Conservation (phyloP, 768 basidiomycete species). For the Suillus occidentalis region DNA sequence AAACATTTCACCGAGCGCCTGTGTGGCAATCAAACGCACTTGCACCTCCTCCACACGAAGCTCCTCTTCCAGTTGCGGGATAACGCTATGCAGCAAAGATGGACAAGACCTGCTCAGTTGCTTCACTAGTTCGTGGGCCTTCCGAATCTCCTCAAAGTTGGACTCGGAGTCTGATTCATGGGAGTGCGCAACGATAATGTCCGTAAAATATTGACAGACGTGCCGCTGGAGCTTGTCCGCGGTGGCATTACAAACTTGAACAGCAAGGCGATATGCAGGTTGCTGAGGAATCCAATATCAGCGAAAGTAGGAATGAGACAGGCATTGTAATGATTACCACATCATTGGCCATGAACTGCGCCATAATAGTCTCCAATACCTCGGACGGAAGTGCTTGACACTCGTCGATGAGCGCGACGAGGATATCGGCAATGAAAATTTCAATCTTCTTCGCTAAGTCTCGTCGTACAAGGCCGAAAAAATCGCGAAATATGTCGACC, state of each 20-base stretch:
- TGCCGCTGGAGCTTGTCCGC: constrained; percentile 87
- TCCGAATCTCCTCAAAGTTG: constrained; percentile 65
- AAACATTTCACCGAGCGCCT: constrained; percentile 89
- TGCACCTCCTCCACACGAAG: constrained; percentile 72
- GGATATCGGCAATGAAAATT: constrained; percentile 83
- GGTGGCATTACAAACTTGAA: constrained; percentile 80
- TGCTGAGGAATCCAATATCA: constrained; percentile 43
- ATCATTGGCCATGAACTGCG: constrained; percentile 82
- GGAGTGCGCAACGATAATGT: constrained; percentile 69
- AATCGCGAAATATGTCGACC: constrained; percentile 76
- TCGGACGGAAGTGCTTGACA: constrained; percentile 71
- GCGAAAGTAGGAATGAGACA: not conserved
- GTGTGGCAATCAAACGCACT: constrained; percentile 78
- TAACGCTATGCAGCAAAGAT: constrained; percentile 79
- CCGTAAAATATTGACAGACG: constrained; percentile 91
- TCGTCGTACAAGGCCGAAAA: constrained; percentile 79
- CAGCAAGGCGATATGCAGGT: constrained; percentile 78
- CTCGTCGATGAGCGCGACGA: constrained; percentile 89
- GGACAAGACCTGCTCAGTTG: constrained; percentile 81
- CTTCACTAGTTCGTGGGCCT: constrained; percentile 84
- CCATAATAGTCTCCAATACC: constrained; percentile 78
- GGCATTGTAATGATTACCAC: constrained; percentile 45
- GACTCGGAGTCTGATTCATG: constrained; percentile 54
- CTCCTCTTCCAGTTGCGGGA: constrained; percentile 92
- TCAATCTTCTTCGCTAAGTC: constrained; percentile 80